Base-by-base conservation (phyloP, 345 rosid genomes). In the Euphorbia lathyris region DNA sequence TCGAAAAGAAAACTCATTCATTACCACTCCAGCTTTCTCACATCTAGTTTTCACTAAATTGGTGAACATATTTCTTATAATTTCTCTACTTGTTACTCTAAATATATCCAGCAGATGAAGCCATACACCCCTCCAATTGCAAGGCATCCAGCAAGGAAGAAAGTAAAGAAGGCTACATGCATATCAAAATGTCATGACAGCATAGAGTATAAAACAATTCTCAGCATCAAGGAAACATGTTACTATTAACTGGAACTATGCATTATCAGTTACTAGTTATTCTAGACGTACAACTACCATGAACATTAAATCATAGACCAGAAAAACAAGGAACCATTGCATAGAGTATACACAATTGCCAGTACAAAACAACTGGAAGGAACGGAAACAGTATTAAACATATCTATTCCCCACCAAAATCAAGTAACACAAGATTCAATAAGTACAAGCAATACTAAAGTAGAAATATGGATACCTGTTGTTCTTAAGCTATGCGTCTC, bases 401-500 rank as follows among this genome's bases (percentile, higher is more conserved):
- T 9, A 23, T n/a, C 25, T 10, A 58, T n/a, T n/a, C n/a, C n/a
- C n/a, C 25, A 60, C 17, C 58, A 23, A 47, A 70, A 65, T 34
- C 9, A 61, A 14, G 17, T 40, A 20, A 55, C 19, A 16, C 3
- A 56, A 52, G 55, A 26, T 11, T 25, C 66, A 29, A n/a, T 66
- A 70, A 40, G 16, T 20, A 29, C 30, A 59, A 11, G 3, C 11
- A 32, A 23, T 2, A 58, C 9, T n/a, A 14, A 7, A 6, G 22
- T 11, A 14, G 38, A 16, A 55, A 56, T 30, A 63, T 30, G 42
- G 30, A 65, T 52, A 74, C 99, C 99, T 83, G 99, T 92, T 53
- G 87, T 95, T 69, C 97, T 82, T 71, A 95, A 84, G 83, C 99
- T 95, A 77, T 92, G 99, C 40, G 88, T 83, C 80, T 95, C 99